These are phyloP conservation scores for Teratosphaeriaceae sp. DNA, from an alignment of 2,329 filamentous ascomycete genomes.

Conservation along the genomic window DNA sequence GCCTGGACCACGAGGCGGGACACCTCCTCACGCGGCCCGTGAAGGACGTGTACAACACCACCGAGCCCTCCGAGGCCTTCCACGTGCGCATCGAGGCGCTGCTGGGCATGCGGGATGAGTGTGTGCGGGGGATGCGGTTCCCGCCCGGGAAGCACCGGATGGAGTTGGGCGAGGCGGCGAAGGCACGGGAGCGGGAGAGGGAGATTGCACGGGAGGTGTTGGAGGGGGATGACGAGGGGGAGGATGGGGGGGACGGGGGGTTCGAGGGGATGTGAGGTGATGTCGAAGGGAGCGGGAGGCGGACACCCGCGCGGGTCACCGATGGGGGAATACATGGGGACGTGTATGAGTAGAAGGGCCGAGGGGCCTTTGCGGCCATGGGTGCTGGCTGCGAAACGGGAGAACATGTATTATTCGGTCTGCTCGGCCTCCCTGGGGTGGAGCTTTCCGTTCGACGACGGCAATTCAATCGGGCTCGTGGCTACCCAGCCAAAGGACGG, in stretches of 20 bases:
- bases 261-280: constrained; percentile 81
- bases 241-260: constrained; percentile 80
- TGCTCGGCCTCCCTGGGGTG: too few relatives aligned
- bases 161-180: constrained; percentile 96
- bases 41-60: constrained; percentile 90
- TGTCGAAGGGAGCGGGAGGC: too few relatives aligned
- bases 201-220: constrained; percentile 99
- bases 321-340: not conserved
- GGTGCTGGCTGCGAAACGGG: too few relatives aligned
- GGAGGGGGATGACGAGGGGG: constrained; percentile 93
- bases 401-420: too few relatives aligned
- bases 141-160: constrained; percentile 98
- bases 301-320: too few relatives aligned
- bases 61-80: constrained; percentile 94
- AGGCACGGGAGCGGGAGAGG: constrained; percentile 91
- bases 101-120: constrained; percentile 89
- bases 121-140: constrained; percentile 98
- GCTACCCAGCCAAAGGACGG: too few relatives aligned
- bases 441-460: too few relatives aligned
- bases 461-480: too few relatives aligned
- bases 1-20: constrained; percentile 87
- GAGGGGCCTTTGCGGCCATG: too few relatives aligned
- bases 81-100: constrained; percentile 94
- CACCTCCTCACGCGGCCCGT: constrained; percentile 99
- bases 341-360: not conserved